These are phyloP conservation scores for Chrysochromulina tobinii DNA, from an alignment of 78 protist genomes.

Conservation along the genomic window DNA sequence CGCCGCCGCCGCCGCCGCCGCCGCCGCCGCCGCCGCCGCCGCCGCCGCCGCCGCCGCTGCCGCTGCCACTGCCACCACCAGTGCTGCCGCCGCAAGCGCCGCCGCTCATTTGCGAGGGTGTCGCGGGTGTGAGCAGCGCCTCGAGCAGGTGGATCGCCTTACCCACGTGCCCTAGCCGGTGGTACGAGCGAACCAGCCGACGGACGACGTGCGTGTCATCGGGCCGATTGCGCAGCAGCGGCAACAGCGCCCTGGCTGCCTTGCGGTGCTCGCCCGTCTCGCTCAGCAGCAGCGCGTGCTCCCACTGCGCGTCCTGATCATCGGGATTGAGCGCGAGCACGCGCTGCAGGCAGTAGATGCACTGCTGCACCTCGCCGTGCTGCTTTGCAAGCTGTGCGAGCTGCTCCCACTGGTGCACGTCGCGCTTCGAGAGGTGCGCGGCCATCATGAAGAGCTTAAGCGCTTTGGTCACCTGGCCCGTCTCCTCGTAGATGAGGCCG, in stretches of 20 bases:
- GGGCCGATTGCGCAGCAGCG: not conserved
- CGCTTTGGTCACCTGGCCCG: not conserved
- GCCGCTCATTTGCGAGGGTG: not conserved
- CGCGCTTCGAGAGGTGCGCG: not conserved
- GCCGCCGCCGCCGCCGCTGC: not conserved
- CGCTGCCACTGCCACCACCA: not conserved
- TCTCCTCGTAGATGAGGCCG: slow-evolving; percentile 17
- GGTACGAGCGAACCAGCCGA: not conserved
- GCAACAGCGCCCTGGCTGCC: not conserved
- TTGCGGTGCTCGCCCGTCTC: not conserved
- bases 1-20: not conserved
- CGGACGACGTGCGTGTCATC: not conserved
- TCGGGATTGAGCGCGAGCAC: not conserved
- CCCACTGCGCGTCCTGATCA: not conserved
- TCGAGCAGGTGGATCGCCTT: not conserved
- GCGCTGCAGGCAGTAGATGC: not conserved
- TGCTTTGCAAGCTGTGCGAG: not conserved
- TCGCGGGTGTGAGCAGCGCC: not conserved
- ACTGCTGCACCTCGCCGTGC: not conserved
- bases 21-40: not conserved
- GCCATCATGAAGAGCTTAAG: not conserved
- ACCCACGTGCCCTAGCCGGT: not conserved
- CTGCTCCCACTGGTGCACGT: not conserved
- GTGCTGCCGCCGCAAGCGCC: not conserved
- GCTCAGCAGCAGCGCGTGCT: not conserved